Evolutionary conservation across 2,329 filamentous ascomycete species (phyloP), one percentile per base, ranked within the genome.

Genomic region (Nemania sp.): DNA sequence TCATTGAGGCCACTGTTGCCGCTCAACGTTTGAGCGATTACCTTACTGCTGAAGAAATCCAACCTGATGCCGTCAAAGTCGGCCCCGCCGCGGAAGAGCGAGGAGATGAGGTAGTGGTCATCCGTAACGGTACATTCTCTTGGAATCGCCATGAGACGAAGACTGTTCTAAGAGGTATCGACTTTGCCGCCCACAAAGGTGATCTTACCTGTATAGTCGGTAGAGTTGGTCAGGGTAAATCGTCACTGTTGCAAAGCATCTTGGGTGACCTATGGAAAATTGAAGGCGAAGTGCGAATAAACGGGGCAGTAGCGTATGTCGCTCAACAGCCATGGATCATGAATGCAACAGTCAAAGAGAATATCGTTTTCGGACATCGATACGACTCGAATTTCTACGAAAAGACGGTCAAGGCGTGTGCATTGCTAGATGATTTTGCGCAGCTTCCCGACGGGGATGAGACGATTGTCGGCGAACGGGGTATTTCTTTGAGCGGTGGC

Each of bases 271-370:
- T 99, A 3, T 98, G 92, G 90, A 98, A 98, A 79, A 86, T 91
- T 57, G 89, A 92, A 68, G 96, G 96, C 55, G 87, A 92, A 70
- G 95, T 98, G 3, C 86, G 92, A 63, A 86, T 99, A 10, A 90
- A 92, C 73, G 97, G 96, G 54, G 89, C 87, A 29, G 88, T 93
- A 47, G 96, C 96, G 1, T 99, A 98, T 78, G 96, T 97, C 66
- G 93, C 94, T 18, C 97, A 99, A 79, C 90, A 93, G 75, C 85
- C 94, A 22, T 99, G 97, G 96, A 92, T 99, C 60, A 95, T 98
- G 90, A 99, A 99, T 77, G 96, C 96, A 8, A 97, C 93, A 32
- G 94, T 99, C 64, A 93, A 94, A 75, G 96, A 99, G 77, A 99
- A 99, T 77, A 97, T 99, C 73, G 86, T 98, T 4, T 99, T 99